phyloP scores from a whole-genome alignment of 495 filamentous ascomycete genomes.

The Trichoderma gamsii region DNA sequence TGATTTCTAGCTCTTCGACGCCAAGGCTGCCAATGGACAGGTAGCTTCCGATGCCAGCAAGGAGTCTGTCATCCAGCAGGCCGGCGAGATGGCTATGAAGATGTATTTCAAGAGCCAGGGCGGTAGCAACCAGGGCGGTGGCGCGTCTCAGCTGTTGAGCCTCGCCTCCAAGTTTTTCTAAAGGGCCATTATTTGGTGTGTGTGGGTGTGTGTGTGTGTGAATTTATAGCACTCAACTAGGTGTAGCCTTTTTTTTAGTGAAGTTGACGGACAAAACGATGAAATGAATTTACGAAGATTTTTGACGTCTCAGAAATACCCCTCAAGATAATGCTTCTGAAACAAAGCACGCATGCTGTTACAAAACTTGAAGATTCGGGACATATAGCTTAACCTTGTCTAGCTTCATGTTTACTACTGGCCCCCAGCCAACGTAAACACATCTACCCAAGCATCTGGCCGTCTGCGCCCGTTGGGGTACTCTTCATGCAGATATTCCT shows the following conservation, averaged over 20 bases:
- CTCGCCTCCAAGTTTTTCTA: conserved; percentile 24
- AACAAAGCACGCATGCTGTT: neutral
- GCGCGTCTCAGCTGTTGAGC: conserved; percentile 21
- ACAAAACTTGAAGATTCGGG: neutral
- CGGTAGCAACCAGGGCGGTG: conserved; percentile 13
- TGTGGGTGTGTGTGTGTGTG: neutral
- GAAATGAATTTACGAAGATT: conserved; percentile 8
- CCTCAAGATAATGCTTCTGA: neutral
- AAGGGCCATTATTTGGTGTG: neutral
- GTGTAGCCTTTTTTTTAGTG: neutral
- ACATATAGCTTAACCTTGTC: neutral
- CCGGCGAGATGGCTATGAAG: conserved; percentile 49
- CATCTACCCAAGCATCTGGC: conserved; percentile 39
- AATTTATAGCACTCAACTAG: neutral
- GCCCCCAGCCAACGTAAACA: conserved; percentile 27
- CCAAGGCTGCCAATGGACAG: conserved; percentile 41
- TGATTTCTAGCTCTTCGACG: conserved; percentile 41
- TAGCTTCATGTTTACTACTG: neutral
- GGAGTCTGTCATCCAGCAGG: conserved; percentile 46
- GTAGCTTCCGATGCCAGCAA: conserved; percentile 41
- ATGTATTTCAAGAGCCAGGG: conserved; percentile 50
- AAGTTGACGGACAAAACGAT: neutral
- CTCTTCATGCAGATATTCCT: conserved; percentile 42
- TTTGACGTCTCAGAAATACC: neutral
- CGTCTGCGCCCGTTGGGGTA: conserved; percentile 34